These are phyloP conservation scores for Orbilia blumenaviensis DNA, from an alignment of 2,329 filamentous ascomycete genomes.

Conservation along the genomic window DNA sequence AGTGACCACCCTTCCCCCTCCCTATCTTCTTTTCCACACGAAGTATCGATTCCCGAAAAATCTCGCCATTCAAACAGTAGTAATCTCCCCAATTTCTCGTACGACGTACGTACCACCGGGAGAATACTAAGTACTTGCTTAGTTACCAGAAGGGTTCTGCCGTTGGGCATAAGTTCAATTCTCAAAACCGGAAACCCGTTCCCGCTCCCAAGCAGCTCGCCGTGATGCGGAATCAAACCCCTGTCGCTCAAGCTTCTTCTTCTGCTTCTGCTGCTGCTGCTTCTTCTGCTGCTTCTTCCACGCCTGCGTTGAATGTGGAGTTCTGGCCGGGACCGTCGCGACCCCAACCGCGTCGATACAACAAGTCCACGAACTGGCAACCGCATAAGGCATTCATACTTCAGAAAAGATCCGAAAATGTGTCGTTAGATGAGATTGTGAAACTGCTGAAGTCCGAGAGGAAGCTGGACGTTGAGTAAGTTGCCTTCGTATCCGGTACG, in stretches of 20 bases:
- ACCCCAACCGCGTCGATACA: conserved; percentile 40
- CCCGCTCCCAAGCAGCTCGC: background rate
- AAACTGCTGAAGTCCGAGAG: conserved; percentile 34
- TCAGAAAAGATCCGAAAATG: conserved; percentile 32
- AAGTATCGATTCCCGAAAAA: conserved; percentile 39
- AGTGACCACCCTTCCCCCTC: background rate
- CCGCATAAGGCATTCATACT: conserved; percentile 44
- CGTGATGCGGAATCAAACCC: conserved; percentile 12
- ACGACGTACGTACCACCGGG: conserved; percentile 10
- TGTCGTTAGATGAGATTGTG: conserved; percentile 47
- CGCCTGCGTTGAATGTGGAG: conserved; percentile 31
- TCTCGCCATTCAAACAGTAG: conserved; percentile 6
- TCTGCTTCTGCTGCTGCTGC: background rate
- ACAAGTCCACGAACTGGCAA: conserved; percentile 47
- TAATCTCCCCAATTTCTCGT: conserved; percentile 8
- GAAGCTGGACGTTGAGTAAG: conserved; percentile 45
- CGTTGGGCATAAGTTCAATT: conserved; percentile 4
- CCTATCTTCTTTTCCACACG: conserved; percentile 10
- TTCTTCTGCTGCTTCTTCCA: background rate
- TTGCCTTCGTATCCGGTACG: background rate
- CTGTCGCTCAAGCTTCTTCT: conserved; percentile 8
- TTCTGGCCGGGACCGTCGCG: conserved; percentile 50
- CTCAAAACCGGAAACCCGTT: conserved; percentile 10
- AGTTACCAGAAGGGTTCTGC: background rate
- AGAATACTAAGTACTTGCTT: background rate